Evolutionary conservation across 169 alveolate genomes (phyloP).

Genomic region (Cystoisospora suis): DNA sequence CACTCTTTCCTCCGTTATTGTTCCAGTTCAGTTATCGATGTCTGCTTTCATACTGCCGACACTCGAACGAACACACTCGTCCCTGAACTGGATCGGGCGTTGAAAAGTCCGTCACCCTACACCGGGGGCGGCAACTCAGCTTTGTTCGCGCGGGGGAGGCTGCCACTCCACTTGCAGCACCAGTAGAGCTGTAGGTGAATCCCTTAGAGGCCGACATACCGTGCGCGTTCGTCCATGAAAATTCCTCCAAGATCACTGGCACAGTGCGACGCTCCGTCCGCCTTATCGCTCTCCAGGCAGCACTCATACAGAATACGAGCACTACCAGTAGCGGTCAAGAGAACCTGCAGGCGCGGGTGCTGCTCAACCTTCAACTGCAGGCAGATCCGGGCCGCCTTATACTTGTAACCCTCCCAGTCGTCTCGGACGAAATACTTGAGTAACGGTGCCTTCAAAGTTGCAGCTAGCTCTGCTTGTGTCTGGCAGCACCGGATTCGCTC

Average conservation of each 20-base stretch:
- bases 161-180: too few species aligned
- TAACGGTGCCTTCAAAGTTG: conserved; percentile 31
- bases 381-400: conserved; percentile 55
- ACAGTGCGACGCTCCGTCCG: background rate
- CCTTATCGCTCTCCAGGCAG: background rate
- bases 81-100: too few species aligned
- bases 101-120: too few species aligned
- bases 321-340: conserved; percentile 50
- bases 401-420: conserved; percentile 54
- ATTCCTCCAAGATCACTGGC: background rate
- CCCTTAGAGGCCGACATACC: too few species aligned
- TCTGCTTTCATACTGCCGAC: too few species aligned
- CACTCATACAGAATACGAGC: conserved; percentile 1
- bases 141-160: too few species aligned
- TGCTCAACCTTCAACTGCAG: conserved; percentile 50
- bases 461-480: conserved; percentile 46
- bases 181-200: too few species aligned
- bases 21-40: too few species aligned
- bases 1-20: too few species aligned
- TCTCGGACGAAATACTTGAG: conserved; percentile 39
- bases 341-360: conserved; percentile 67
- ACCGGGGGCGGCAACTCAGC: too few species aligned
- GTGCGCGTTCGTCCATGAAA: conserved; percentile 42
- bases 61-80: too few species aligned
- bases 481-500: conserved; percentile 61